These are phyloP conservation scores for Xylaria sp. DNA, from an alignment of 2,329 filamentous ascomycete genomes.

Conservation along the genomic window DNA sequence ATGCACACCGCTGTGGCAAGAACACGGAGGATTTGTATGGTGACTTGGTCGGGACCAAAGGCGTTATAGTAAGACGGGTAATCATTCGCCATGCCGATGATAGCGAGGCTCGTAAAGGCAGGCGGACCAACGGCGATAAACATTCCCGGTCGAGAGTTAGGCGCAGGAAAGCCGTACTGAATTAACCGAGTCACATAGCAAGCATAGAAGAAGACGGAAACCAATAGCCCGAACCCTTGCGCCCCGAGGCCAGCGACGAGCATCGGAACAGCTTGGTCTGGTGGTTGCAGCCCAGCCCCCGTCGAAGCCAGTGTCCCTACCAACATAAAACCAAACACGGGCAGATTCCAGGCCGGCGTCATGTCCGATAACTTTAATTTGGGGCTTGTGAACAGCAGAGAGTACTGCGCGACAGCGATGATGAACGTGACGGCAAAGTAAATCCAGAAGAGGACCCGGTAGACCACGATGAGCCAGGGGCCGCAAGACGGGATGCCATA, in stretches of 20 bases:
- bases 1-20: conserved; percentile 55
- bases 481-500: conserved; percentile 52
- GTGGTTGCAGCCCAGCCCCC: conserved; percentile 48
- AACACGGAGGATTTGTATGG: conserved; percentile 50
- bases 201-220: conserved; percentile 57
- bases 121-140: conserved; percentile 62
- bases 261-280: conserved; percentile 51
- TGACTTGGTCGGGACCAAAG: conserved; percentile 44
- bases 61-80: conserved; percentile 42
- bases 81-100: conserved; percentile 58
- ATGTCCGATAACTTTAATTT: conserved; percentile 52
- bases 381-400: conserved; percentile 52
- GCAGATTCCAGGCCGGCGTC: conserved; percentile 52
- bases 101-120: conserved; percentile 55
- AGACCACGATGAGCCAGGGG: conserved; percentile 53
- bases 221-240: conserved; percentile 57
- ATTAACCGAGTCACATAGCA: conserved; percentile 56
- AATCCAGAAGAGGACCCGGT: conserved; percentile 55
- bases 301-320: conserved; percentile 51
- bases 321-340: conserved; percentile 51
- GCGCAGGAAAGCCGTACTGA: conserved; percentile 54
- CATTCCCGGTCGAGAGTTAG: conserved; percentile 54
- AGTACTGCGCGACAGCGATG: conserved; percentile 53
- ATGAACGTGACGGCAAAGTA: conserved; percentile 55
- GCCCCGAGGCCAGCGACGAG: conserved; percentile 55